Base-by-base conservation (phyloP, 768 basidiomycete species). In the Leccinum fibrillosum region DNA sequence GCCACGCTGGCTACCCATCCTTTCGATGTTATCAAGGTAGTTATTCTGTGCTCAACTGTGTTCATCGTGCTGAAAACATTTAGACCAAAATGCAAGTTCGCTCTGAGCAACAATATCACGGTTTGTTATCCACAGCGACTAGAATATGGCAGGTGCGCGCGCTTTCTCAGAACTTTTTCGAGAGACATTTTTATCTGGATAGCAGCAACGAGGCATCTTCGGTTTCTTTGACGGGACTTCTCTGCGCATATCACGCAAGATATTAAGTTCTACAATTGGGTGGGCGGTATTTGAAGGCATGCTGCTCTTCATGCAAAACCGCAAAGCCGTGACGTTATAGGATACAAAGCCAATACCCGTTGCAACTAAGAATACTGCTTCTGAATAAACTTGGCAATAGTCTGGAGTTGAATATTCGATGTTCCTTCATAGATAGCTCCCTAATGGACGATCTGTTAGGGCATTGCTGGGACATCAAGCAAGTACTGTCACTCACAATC, bases 331-430 rank as follows among this genome's bases (percentile, higher is more conserved):
- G 53, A 64, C 25, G 49, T 52, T 25, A 23, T 30, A 28, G 15
- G 50, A 39, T 39, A 39, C 39, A 39, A 39, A 39, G n/a, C 17
- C 39, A 39, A 39, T 39, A 39, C 13, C 13, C 34, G 6, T 35
- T 35, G 34, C 34, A 35, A 58, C 61, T 70, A 90, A 66, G 90
- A 87, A 65, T 92, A 85, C 68, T 93, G 81, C 74, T 91, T 92
- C 72, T 94, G 90, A 55, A 96, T 82, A 61, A 89, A 86, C 75
- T 89, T 96, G 5, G 94, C 92, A 66, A 99, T 97, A 0, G 97
- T 99, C 74, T 95, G 88, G 34, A 98, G 78, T 72, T 98, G 97
- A 58, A 99, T 98, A 72, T 98, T 99, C n/a, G 90, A 93, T 47
- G 96, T 98, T 39, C 96, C 94, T 68, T 94, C 92, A 65, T 94